A percentile compares a stretch with the other conserved stretches of the same genome.
These are phyloP conservation scores for Starmerella bacillaris DNA, from an alignment of 805 yeast species.

Conservation along the genomic window DNA sequence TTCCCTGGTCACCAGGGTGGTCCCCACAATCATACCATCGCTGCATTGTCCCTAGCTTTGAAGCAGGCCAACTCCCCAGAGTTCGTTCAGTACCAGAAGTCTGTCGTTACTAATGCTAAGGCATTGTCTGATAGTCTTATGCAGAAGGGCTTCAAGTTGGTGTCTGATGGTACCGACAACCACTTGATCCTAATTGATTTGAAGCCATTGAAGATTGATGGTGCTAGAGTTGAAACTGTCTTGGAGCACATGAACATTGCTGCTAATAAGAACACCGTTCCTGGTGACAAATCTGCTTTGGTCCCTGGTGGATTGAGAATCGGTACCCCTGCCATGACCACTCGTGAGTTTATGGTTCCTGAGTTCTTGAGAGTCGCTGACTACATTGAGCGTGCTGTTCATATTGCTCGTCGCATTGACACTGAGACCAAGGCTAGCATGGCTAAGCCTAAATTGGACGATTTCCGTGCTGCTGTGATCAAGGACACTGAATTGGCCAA, in stretches of 20 bases:
- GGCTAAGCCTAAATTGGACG: constrained; percentile 35
- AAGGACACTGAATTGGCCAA: constrained; percentile 37
- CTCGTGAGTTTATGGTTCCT: constrained; percentile 67
- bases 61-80: constrained; percentile 83
- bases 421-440: constrained; percentile 50
- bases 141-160: constrained; percentile 53
- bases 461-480: constrained; percentile 54
- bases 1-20: constrained; percentile 99
- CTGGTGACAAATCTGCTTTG: constrained; percentile 89
- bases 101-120: constrained; percentile 67
- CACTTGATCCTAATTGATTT: constrained; percentile 77
- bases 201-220: constrained; percentile 67
- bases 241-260: constrained; percentile 85
- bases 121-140: constrained; percentile 52
- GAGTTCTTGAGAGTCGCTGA: constrained; percentile 70
- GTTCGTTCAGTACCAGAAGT: constrained; percentile 67
- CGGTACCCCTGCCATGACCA: constrained; percentile 98
- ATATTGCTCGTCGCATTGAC: constrained; percentile 44
- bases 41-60: constrained; percentile 88
- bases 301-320: constrained; percentile 93
- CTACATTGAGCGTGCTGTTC: constrained; percentile 64
- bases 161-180: constrained; percentile 86
- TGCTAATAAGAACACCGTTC: constrained; percentile 87
- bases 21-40: constrained; percentile 94
- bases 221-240: constrained; percentile 86